Evolutionary conservation across 345 rosid species (phyloP), one percentile per base, ranked within the genome.

Genomic region (Eucalyptus pumila): DNA sequence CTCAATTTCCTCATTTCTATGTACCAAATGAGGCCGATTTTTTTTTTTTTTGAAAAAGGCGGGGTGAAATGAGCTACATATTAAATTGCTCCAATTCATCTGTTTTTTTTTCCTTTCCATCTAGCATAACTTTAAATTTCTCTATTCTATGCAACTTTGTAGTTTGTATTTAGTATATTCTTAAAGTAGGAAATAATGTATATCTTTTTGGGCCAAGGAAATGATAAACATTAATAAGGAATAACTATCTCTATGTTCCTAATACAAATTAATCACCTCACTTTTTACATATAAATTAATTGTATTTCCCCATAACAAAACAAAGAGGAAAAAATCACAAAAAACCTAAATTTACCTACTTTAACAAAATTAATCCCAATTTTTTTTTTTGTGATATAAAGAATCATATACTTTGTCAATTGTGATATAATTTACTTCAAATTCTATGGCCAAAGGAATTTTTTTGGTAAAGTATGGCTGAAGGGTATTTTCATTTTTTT

Each of bases 401-500:
- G 1, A 17, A 17, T 17, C 1, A 0, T 17, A 51, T 51, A 51
- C 1, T 17, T 17, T 51, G 23, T 0, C 4, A 51, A 51, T 0
- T 0, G 0, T 17, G 9, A 51, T 0, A 51, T 0, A 51, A n/a
- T 17, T 51, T 51, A 51, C 4, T 3, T 4, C 0, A 16, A 0
- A 51, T 0, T 51, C 2, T 16, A 51, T 51, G 8, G 3, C 0
- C 1, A 6, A 47, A 51, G 19, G 21, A 2, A 16, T 45, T 45
- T 40, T 40, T 37, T 37, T 37, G 40, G 40, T 37, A 37, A 37
- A 37, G 40, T 4, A 37, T 4, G 40, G 40, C 40, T 4, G 4
- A 37, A 37, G 40, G 40, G 40, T 44, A 44, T 44, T 44, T 47
- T 47, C 11, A 3, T 1, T 16, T 1, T 50, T 6, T 51, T 51